Base-by-base conservation (phyloP, 768 basidiomycete genomes). In the Rhodosporidiobolus sp. region DNA sequence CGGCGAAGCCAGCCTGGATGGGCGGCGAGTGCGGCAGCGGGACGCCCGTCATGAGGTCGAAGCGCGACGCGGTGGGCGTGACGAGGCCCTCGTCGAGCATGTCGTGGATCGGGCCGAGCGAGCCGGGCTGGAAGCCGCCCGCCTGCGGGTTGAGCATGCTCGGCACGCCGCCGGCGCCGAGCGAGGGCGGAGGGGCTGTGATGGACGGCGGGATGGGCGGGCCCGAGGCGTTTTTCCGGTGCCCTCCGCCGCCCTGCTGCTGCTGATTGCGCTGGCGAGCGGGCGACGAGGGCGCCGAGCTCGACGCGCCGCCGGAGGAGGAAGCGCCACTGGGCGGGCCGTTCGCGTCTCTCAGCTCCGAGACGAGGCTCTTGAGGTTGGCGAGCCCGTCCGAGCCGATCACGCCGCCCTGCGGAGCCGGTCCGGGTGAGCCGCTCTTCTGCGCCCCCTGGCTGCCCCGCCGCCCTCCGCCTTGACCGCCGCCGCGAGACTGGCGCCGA, bases 71-170 rank as follows among this genome's bases (percentile, higher is more conserved):
- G 17, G 74, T 77, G 17, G 78, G 78, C 43, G 78, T 79, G 70
- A 77, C 76, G 52, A 78, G 68, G 4, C 71, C 75, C 43, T 79
- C 78, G 59, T 78, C 65, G 50, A 75, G 69, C 58, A 78, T 77
- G 69, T 79, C 78, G 67, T 45, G 49, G 49, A 79, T 76, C 87
- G 45, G 90, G 88, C 61, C 89, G 77, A 67, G 83, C 55, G 73
- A 90, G 87, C 52, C 78, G 77, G 55, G 83, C 82, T 74, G 86
- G 86, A 73, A 76, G 56, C 80, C 74, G 72, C 76, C 50, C 75
- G 91, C 32, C 87, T 90, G 79, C 89, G 56, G 90, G 65, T 80
- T 73, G 88, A 86, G 75, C 88, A 89, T 76, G 87, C 85, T 77
- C 38, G 38, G 38, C 38, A 14, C 38, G 38, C 38, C 38, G 88